A percentile compares a stretch with the other conserved stretches of the same genome.
These are phyloP conservation scores for Mycena vitilis DNA, from an alignment of 768 basidiomycete species.

Conservation along the genomic window DNA sequence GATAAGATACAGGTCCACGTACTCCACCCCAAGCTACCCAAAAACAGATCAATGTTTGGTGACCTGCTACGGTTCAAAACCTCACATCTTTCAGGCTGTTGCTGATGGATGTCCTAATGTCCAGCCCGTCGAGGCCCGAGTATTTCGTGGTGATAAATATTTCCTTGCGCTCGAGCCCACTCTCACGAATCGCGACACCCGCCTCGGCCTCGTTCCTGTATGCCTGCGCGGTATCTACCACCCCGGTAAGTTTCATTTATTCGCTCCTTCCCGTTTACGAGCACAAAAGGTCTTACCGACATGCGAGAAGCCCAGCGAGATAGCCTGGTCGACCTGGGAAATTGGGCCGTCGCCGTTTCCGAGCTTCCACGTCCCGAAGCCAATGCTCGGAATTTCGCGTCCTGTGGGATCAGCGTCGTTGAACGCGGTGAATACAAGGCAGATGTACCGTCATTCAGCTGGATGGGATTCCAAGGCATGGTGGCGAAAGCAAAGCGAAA, in stretches of 20 bases:
- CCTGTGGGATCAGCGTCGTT: constrained; percentile 44
- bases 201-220: constrained; percentile 72
- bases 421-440: no score
- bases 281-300: constrained; percentile 53
- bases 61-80: neutral
- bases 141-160: constrained; percentile 73
- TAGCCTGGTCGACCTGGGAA: constrained; percentile 70
- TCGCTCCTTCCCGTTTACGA: no score
- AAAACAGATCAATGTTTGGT: no score
- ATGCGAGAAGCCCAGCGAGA: constrained; percentile 71
- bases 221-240: constrained; percentile 68
- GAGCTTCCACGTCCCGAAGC: constrained; percentile 74
- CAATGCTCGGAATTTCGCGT: constrained; percentile 62
- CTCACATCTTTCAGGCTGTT: constrained; percentile 68
- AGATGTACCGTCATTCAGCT: constrained; percentile 66
- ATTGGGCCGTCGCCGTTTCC: constrained; percentile 65
- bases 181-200: constrained; percentile 61
- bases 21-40: constrained; percentile 68
- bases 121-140: constrained; percentile 63
- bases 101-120: constrained; percentile 65
- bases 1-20: constrained; percentile 79
- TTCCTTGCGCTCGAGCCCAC: constrained; percentile 56
- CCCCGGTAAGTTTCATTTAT: no score
- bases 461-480: constrained; percentile 72
- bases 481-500: neutral